phyloP scores from a whole-genome alignment of 768 basidiomycete species.

The Pholiota conissans region DNA sequence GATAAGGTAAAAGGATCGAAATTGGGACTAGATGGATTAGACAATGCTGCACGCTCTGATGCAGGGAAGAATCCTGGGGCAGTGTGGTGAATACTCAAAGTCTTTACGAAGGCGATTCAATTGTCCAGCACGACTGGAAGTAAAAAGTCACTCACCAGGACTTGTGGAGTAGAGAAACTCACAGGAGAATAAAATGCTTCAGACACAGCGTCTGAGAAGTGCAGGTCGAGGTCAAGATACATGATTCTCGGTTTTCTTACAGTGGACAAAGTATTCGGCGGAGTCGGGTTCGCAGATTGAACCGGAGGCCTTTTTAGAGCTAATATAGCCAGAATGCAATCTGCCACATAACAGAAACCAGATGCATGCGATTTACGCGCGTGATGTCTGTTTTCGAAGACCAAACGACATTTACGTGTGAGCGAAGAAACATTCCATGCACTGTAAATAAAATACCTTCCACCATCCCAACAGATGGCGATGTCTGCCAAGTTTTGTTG shows the following conservation, averaged over 20 bases:
- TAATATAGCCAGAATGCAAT: constrained; percentile 81
- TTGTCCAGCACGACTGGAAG: background rate
- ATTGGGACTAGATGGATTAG: constrained; percentile 29
- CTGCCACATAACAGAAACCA: constrained; percentile 95
- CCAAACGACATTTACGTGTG: background rate
- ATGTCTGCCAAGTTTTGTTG: constrained; percentile 50
- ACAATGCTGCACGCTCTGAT: constrained; percentile 50
- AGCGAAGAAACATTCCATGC: background rate
- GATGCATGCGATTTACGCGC: constrained; percentile 75
- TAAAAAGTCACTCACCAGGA: constrained; percentile 37
- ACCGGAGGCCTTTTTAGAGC: constrained; percentile 47
- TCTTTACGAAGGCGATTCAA: constrained; percentile 36
- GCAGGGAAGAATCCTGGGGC: constrained; percentile 84
- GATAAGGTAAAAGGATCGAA: constrained; percentile 75
- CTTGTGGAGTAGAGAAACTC: constrained; percentile 38
- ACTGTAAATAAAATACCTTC: constrained; percentile 44
- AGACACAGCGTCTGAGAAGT: constrained; percentile 88
- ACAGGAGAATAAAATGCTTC: constrained; percentile 61
- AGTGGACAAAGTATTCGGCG: constrained; percentile 3
- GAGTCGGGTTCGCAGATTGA: background rate
- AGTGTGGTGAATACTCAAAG: constrained; percentile 83
- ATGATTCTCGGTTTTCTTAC: constrained; percentile 60
- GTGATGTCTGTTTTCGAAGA: constrained; percentile 63
- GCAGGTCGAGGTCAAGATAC: constrained; percentile 92
- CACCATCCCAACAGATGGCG: constrained; percentile 91